phyloP scores from a whole-genome alignment of 139 green algal species.

The Pleodorina starrii region DNA sequence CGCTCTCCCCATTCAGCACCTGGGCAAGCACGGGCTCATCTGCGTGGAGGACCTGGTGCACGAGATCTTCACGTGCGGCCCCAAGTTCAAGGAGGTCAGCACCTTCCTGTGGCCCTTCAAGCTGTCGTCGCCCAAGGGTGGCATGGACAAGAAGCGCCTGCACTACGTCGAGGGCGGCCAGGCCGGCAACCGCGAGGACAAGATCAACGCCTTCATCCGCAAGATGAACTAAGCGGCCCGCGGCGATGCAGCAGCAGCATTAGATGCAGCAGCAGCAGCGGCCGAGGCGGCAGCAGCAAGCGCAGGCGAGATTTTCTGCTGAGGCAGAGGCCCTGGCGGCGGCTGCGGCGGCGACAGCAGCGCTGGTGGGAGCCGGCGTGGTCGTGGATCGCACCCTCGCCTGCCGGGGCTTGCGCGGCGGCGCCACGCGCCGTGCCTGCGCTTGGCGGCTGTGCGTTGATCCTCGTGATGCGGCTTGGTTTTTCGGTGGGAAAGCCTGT shows the following conservation, averaged over 20 bases:
- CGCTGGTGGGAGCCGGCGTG: too few relatives aligned
- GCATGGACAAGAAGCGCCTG: conserved; percentile 94
- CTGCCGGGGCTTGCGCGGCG: neutral
- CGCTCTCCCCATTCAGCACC: conserved; percentile 29
- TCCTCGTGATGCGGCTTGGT: neutral
- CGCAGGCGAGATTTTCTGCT: too few relatives aligned
- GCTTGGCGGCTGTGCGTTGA: neutral
- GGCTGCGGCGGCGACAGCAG: too few relatives aligned
- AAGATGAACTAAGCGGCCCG: conserved; percentile 91
- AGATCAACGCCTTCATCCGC: conserved; percentile 97
- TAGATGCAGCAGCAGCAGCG: neutral
- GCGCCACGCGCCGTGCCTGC: neutral
- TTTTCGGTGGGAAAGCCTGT: conserved; percentile 17
- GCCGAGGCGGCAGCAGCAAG: too few relatives aligned
- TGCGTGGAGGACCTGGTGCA: conserved; percentile 99
- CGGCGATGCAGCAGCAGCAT: neutral
- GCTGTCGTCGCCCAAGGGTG: conserved; percentile 87
- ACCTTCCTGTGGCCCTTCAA: conserved; percentile 99
- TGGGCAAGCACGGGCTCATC: conserved; percentile 97
- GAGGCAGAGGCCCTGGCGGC: neutral
- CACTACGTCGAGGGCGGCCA: conserved; percentile 99
- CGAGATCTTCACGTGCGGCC: conserved; percentile 96
- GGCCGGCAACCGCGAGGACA: conserved; percentile 95
- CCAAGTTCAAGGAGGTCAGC: conserved; percentile 96
- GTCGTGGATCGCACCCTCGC: too few relatives aligned